These are phyloP conservation scores for Colletotrichum brevisporum DNA, from an alignment of 2,329 filamentous ascomycete species.

Conservation along the genomic window DNA sequence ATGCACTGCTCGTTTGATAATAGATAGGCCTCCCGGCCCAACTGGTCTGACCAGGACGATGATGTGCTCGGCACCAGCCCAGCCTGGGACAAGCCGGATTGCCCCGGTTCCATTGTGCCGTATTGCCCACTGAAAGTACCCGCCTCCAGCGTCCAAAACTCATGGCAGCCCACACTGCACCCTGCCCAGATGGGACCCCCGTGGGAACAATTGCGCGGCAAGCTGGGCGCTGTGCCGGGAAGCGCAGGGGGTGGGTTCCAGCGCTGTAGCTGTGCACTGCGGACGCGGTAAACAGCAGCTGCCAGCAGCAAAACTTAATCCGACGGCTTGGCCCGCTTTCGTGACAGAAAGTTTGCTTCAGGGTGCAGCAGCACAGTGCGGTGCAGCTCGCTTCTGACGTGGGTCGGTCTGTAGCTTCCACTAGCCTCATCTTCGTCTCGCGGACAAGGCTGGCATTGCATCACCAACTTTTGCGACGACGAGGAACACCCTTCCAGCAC, in stretches of 20 bases:
- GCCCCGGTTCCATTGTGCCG: constrained; percentile 24
- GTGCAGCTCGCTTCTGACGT: not conserved
- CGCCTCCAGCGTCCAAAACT: constrained; percentile 3
- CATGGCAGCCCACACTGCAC: not conserved
- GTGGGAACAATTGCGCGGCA: constrained; percentile 22
- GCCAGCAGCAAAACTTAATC: constrained; percentile 10
- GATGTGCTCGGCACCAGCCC: constrained; percentile 37
- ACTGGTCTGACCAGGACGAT: constrained; percentile 27
- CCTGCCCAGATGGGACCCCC: constrained; percentile 13
- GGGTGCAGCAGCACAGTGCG: not conserved
- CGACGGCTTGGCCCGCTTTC: constrained; percentile 8
- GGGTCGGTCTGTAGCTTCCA: constrained; percentile 3
- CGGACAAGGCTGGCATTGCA: constrained; percentile 10
- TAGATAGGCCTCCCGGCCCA: not conserved
- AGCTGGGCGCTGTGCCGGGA: constrained; percentile 32
- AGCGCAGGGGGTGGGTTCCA: constrained; percentile 25
- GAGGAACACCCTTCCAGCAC: not conserved
- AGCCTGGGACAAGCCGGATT: constrained; percentile 37
- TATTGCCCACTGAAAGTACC: constrained; percentile 18
- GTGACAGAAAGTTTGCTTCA: constrained; percentile 18
- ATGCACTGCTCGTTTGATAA: constrained; percentile 26
- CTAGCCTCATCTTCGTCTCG: constrained; percentile 23
- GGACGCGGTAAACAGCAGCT: no score
- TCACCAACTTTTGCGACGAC: constrained; percentile 13
- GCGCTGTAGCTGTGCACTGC: constrained; percentile 7